Base-by-base conservation (phyloP, 768 basidiomycete species). In the Trametes cinnabarina region DNA sequence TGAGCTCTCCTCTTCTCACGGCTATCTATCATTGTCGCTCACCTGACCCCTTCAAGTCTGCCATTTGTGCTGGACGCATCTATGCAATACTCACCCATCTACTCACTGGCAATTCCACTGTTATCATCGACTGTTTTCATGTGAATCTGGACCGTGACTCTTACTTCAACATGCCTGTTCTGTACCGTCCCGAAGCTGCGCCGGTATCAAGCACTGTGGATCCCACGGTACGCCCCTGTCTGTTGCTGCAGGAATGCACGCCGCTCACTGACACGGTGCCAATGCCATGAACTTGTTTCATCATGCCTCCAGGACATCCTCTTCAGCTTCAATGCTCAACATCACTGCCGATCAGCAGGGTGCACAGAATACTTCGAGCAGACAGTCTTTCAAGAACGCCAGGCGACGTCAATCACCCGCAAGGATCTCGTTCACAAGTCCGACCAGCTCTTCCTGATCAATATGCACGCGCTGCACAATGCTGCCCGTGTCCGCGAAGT, bases 391-490 rank as follows among this genome's bases (percentile, higher is more conserved):
- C 70, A 70, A 47, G 68, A 72, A 47, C 60, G 66, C 1, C 43
- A 58, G 11, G 41, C 44, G 17, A 66, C 68, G 11, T 51, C 25
- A 3, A 32, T 51, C 3, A 63, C 47, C 0, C 58, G 62, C 11
- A 40, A 43, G 14, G 57, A 49, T 26, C 56, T 72, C 40, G 42
- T 52, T 4, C 71, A 72, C 53, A 19, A 47, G 37, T 3, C 28
- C 32, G 14, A 53, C 65, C 10, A 54, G 5, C 49, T 61, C 3
- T 73, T 53, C 47, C 47, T 73, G 19, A 47, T 73, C 51, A 73
- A 72, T 37, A 63, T 61, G 7, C 67, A 71, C 47, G 67, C 69
- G 19, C 55, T 71, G n/a, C 70, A 72, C 55, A 72, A 72, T 63
- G 69, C 68, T 10, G 63, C 66, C 25, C 64, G 67, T 25, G 34